A percentile compares a stretch with the other conserved stretches of the same genome.
Evolutionary conservation across 2,329 filamentous ascomycete species (phyloP).

Genomic region (Trichoderma koningiopsis): DNA sequence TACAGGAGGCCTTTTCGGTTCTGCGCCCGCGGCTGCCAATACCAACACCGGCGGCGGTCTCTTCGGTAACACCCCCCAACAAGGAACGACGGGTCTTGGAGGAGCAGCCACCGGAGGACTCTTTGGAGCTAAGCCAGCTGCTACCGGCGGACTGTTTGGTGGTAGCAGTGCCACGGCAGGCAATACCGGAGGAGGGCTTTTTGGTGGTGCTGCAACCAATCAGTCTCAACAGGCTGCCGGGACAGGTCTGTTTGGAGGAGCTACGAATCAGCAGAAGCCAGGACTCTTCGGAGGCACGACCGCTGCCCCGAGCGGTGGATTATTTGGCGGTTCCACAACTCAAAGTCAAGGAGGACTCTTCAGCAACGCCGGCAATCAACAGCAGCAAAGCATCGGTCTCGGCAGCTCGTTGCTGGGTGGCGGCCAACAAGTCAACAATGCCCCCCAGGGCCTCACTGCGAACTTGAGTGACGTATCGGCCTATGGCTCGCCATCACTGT

Average conservation of each 20-base stretch:
- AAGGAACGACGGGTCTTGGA: constrained; percentile 41
- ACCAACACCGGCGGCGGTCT: constrained; percentile 45
- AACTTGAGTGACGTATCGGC: constrained; percentile 83
- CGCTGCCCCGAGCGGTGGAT: constrained; percentile 50
- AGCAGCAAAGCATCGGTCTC: constrained; percentile 46
- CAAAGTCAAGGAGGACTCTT: constrained; percentile 52
- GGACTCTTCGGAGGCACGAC: constrained; percentile 54
- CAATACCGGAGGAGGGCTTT: constrained; percentile 45
- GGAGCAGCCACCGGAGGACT: constrained; percentile 40
- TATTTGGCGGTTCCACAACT: constrained; percentile 57
- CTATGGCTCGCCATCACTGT: constrained; percentile 86
- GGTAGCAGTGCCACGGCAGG: constrained; percentile 39
- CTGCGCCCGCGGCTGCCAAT: constrained; percentile 32
- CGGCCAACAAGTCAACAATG: constrained; percentile 51
- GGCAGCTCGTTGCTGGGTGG: constrained; percentile 63
- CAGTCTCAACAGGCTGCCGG: constrained; percentile 42
- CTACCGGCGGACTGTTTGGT: constrained; percentile 47
- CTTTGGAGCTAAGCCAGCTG: constrained; percentile 44
- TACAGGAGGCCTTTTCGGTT: constrained; percentile 43
- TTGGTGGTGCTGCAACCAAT: constrained; percentile 44
- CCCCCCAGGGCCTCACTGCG: constrained; percentile 70
- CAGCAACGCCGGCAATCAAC: constrained; percentile 52
- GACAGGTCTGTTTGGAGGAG: constrained; percentile 53
- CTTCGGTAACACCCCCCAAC: constrained; percentile 50
- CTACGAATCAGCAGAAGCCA: constrained; percentile 44